Evolutionary conservation across 139 green algal species (phyloP), one percentile per base, ranked within the genome.

Genomic region (Chlorella sp.): DNA sequence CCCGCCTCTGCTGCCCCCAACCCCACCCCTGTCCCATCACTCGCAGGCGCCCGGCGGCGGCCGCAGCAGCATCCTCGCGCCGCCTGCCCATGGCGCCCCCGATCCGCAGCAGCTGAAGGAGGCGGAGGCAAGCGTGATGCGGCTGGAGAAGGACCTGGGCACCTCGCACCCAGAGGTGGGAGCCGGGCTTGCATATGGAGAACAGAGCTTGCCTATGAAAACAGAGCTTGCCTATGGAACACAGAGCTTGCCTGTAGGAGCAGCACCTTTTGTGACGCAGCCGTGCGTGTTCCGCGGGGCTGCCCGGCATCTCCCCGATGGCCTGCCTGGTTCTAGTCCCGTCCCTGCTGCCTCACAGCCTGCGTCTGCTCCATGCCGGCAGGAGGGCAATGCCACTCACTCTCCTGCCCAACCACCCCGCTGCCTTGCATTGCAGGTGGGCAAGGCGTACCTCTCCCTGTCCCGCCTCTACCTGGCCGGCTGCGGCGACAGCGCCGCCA

Each of bases 71-170:
- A 5, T 22, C 19, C 34, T 26, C 69, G 46, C 44, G n/a, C 2
- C 26, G 40, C 34, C 65, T 83, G 44, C 51, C 51, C 51, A 16
- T 16, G 51, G 51, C 51, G 51, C 51, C 13, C 51, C 51, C 51
- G 64, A 38, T 30, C 74, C 56, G 8, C 70, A n/a, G 22, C 34
- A 80, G 34, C 82, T 88, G 26, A 86, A 69, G 46, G 68, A 73
- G 62, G 56, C 81, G 36, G 87, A 90, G 84, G 74, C 67, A 9
- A 72, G 78, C 11, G 48, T 90, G 75, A 78, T 85, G 64, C 19
- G 41, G 43, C 58, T 90, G 36, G 87, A 90, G 54, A 79, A 77
- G 48, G 76, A 86, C 51, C 67, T 86, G 38, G 87, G 87, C 14
- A 77, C 79, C 26, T 78, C 44, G 8, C 87, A 90, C 73, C 87